Percentiles rank a stretch among this genome's conserved stretches.
Conservation (phyloP, 2,329 filamentous ascomycete species). For the Xenoacremonium recifei region DNA sequence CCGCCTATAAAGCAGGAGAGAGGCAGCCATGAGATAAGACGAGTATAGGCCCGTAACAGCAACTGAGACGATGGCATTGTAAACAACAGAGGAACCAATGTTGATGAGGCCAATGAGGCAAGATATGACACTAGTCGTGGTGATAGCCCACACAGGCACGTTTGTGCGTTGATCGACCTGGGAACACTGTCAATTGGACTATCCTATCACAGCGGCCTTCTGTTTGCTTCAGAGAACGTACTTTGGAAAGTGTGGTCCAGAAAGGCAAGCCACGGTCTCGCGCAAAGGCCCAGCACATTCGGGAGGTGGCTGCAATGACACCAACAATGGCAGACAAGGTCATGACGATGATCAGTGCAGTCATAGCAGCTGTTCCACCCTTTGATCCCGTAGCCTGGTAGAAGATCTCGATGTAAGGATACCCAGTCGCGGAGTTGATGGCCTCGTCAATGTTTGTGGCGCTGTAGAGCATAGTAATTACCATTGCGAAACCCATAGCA, state of each 20-base stretch:
- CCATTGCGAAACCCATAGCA: slow-evolving; percentile 17
- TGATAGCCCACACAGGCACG: slow-evolving; percentile 21
- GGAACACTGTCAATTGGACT: neutral
- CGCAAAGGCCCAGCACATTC: slow-evolving; percentile 23
- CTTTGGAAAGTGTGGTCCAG: slow-evolving; percentile 15
- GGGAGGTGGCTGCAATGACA: slow-evolving; percentile 22
- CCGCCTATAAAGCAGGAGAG: slow-evolving; percentile 21
- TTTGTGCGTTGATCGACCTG: slow-evolving; percentile 20
- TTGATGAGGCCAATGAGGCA: slow-evolving; percentile 23
- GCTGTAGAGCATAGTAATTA: slow-evolving; percentile 24
- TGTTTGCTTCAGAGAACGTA: neutral
- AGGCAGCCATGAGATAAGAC: slow-evolving; percentile 19
- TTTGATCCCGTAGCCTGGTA: slow-evolving; percentile 21
- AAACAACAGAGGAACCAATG: slow-evolving; percentile 19
- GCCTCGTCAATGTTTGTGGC: slow-evolving; percentile 20
- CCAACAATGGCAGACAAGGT: slow-evolving; percentile 20
- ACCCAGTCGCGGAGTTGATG: slow-evolving; percentile 18
- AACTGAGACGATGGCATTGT: slow-evolving; percentile 22
- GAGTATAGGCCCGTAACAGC: slow-evolving; percentile 19
- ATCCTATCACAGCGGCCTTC: too few relatives aligned
- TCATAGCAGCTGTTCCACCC: slow-evolving; percentile 16
- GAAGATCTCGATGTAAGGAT: slow-evolving; percentile 23
- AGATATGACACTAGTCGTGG: slow-evolving; percentile 14
- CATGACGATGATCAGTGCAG: slow-evolving; percentile 19
- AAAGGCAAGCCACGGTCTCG: slow-evolving; percentile 19